Conservation (phyloP, 805 yeast species). For the Lipomyces starkeyi region DNA sequence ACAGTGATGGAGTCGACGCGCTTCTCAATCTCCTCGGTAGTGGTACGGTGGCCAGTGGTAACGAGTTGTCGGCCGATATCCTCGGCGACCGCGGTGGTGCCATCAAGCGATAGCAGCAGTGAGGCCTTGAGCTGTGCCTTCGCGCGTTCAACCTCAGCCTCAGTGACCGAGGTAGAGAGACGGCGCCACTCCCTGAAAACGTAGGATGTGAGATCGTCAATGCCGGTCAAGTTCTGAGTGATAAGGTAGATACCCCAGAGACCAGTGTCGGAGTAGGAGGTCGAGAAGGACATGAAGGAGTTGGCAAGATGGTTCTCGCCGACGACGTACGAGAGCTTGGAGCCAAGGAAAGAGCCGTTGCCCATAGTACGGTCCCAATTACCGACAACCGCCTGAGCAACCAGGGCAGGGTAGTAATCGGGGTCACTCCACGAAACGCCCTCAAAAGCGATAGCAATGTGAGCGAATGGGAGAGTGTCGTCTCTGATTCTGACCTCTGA, state of each 20-base stretch:
- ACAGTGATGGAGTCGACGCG: constrained; percentile 79
- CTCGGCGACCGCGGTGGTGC: constrained; percentile 94
- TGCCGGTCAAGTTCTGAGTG: constrained; percentile 72
- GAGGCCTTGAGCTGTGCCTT: constrained; percentile 95
- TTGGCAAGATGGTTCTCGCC: constrained; percentile 76
- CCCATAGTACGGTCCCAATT: constrained; percentile 96
- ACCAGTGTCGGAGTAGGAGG: constrained; percentile 97
- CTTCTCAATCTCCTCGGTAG: constrained; percentile 75
- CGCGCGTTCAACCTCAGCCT: constrained; percentile 89
- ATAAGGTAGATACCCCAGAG: constrained; percentile 95
- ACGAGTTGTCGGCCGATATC: constrained; percentile 97
- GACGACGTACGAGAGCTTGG: constrained; percentile 75
- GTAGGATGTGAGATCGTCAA: constrained; percentile 72
- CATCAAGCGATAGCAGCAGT: constrained; percentile 84
- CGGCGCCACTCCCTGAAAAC: constrained; percentile 88
- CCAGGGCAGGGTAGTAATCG: constrained; percentile 92
- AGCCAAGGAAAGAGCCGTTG: constrained; percentile 80
- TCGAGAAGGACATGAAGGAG: constrained; percentile 94
- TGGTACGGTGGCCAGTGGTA: constrained; percentile 81
- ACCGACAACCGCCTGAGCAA: constrained; percentile 95
- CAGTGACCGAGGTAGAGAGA: constrained; percentile 77
- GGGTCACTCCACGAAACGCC: constrained; percentile 98
- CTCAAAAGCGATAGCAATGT: constrained; percentile 93
- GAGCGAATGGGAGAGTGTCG: constrained; percentile 81
- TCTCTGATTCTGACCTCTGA: constrained; percentile 88